Percentiles rank a stretch among this genome's conserved stretches.
phyloP scores from a whole-genome alignment of 495 filamentous ascomycete species.

The Xylaria castorea region DNA sequence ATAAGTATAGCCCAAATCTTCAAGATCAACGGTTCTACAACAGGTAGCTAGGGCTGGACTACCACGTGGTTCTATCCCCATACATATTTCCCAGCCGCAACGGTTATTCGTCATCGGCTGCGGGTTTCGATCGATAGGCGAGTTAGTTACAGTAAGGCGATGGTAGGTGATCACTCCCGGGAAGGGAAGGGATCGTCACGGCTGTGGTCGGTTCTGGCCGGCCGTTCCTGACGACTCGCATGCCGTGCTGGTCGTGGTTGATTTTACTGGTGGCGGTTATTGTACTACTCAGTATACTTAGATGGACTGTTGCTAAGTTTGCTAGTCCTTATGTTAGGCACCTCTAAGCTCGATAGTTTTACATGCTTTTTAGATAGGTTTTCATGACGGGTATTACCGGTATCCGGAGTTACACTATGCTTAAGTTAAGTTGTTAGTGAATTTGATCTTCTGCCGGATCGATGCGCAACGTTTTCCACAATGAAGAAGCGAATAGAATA shows the following conservation, averaged over 20 bases:
- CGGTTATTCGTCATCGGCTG: not conserved
- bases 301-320: too few species aligned
- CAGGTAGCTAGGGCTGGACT: not conserved
- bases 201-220: not conserved
- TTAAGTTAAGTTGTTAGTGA: not conserved
- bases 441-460: not conserved
- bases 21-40: not conserved
- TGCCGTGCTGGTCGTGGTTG: not conserved
- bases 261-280: too few species aligned
- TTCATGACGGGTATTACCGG: not conserved
- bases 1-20: not conserved
- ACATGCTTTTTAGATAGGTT: not conserved
- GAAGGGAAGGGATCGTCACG: slow-evolving; percentile 12
- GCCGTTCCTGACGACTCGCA: not conserved
- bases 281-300: too few species aligned
- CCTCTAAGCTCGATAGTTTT: not conserved
- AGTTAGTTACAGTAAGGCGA: not conserved
- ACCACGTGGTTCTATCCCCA: slow-evolving; percentile 8
- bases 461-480: not conserved
- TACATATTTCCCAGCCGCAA: not conserved
- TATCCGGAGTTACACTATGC: not conserved
- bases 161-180: not conserved
- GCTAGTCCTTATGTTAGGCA: not conserved
- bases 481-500: not conserved
- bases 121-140: not conserved